Conservation (phyloP, 2,329 filamentous ascomycete species). For the Orbilia brochopaga region DNA sequence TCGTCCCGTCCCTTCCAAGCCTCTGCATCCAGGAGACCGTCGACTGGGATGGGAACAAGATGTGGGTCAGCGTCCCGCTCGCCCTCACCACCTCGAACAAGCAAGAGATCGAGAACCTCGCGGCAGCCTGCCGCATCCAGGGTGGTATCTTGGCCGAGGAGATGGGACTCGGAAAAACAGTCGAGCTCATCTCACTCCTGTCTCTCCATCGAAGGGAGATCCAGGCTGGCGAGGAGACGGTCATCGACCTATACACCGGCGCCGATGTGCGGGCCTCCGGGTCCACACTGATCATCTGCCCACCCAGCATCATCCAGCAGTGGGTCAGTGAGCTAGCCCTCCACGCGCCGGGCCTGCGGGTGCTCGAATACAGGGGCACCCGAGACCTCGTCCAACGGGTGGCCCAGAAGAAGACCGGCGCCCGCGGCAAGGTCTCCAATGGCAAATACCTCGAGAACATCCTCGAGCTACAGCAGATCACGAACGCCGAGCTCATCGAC, state of each 20-base stretch:
- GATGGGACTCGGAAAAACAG: slow-evolving; percentile 82
- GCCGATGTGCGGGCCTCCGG: slow-evolving; percentile 62
- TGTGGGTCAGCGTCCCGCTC: slow-evolving; percentile 69
- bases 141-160: slow-evolving; percentile 78
- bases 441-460: slow-evolving; percentile 50
- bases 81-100: slow-evolving; percentile 65
- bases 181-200: slow-evolving; percentile 76
- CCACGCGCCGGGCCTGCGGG: slow-evolving; percentile 66
- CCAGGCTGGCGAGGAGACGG: slow-evolving; percentile 16
- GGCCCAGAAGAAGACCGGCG: slow-evolving; percentile 52
- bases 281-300: slow-evolving; percentile 67
- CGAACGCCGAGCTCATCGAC: slow-evolving; percentile 59
- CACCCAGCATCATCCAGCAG: slow-evolving; percentile 62
- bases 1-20: slow-evolving; percentile 61
- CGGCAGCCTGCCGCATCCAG: slow-evolving; percentile 54
- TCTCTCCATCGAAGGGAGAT: slow-evolving; percentile 65
- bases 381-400: slow-evolving; percentile 31
- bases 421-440: slow-evolving; percentile 54
- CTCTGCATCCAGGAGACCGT: slow-evolving; percentile 53
- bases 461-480: slow-evolving; percentile 53
- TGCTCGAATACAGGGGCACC: slow-evolving; percentile 66
- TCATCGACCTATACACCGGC: slow-evolving; percentile 58
- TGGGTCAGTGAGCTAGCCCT: slow-evolving; percentile 68
- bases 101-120: slow-evolving; percentile 26
- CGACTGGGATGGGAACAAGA: slow-evolving; percentile 58